Conservation (phyloP, 768 basidiomycete genomes). For the Suillus paluster region DNA sequence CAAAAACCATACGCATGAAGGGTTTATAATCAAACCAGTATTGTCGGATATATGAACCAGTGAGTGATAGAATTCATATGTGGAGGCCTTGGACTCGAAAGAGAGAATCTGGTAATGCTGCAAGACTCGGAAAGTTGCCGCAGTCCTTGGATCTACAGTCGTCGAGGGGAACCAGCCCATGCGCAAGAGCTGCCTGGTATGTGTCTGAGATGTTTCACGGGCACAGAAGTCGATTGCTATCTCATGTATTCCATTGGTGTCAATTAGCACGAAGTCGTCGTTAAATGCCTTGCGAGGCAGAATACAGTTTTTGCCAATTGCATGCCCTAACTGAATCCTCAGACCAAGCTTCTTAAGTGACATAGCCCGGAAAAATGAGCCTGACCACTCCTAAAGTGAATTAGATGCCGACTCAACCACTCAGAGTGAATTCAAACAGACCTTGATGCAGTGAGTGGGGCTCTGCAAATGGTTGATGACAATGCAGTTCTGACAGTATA, state of each 20-base stretch:
- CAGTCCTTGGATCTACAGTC: not conserved
- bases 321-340: constrained; percentile 28
- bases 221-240: constrained; percentile 20
- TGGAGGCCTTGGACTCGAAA: constrained; percentile 33
- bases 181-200: constrained; percentile 16
- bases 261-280: constrained; percentile 23
- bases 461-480: not conserved
- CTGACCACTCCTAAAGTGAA: constrained; percentile 23
- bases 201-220: constrained; percentile 10
- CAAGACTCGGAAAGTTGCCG: constrained; percentile 16
- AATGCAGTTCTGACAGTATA: constrained; percentile 4
- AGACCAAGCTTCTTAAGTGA: constrained; percentile 24
- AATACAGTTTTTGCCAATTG: constrained; percentile 16
- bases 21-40: constrained; percentile 20
- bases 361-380: constrained; percentile 16
- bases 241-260: constrained; percentile 27
- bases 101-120: constrained; percentile 31
- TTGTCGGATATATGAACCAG: constrained; percentile 30
- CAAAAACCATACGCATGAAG: no score
- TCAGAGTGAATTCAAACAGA: not conserved
- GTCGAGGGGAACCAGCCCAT: constrained; percentile 17
- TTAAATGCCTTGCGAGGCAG: constrained; percentile 1
- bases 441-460: constrained; percentile 13
- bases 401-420: not conserved
- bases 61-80: constrained; percentile 31